Evolutionary conservation across 306 rosid species (phyloP).

Genomic region (Trifolium dubium): DNA sequence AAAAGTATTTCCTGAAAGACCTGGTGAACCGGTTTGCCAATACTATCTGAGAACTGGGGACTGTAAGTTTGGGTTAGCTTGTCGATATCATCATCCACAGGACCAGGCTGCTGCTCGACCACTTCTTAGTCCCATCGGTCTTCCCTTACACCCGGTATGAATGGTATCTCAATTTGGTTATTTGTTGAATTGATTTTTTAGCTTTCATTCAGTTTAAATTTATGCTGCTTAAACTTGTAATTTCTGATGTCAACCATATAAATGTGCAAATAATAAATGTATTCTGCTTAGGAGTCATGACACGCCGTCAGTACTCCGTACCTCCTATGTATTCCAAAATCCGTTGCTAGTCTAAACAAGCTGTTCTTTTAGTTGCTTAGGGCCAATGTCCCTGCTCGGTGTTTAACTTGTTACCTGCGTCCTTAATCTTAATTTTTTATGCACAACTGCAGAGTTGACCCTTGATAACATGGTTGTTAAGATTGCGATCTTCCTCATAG

Average conservation of each 20-base stretch:
- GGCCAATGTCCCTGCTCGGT: constrained; percentile 13
- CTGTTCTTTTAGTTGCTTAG: constrained; percentile 17
- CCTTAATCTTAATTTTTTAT: neutral
- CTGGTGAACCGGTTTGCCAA: constrained; percentile 84
- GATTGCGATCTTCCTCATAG: neutral
- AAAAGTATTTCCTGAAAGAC: constrained; percentile 77
- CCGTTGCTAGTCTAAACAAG: constrained; percentile 11
- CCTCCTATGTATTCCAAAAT: constrained; percentile 3
- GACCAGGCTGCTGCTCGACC: constrained; percentile 57
- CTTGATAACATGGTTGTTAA: neutral
- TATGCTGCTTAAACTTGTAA: neutral
- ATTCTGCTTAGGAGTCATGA: constrained; percentile 12
- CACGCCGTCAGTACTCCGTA: neutral
- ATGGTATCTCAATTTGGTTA: constrained; percentile 5
- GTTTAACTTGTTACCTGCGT: neutral
- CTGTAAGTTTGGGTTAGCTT: constrained; percentile 79
- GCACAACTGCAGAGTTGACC: constrained; percentile 5
- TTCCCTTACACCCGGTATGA: constrained; percentile 84
- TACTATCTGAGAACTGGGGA: constrained; percentile 85
- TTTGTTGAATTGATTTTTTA: constrained; percentile 4
- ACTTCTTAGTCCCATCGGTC: constrained; percentile 75
- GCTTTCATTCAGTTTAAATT: neutral
- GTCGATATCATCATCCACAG: constrained; percentile 86
- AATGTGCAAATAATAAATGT: neutral
- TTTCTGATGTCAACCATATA: constrained; percentile 28